These are phyloP conservation scores for Pythium monospermum DNA, from an alignment of 352 stramenopile genomes.

Conservation along the genomic window DNA sequence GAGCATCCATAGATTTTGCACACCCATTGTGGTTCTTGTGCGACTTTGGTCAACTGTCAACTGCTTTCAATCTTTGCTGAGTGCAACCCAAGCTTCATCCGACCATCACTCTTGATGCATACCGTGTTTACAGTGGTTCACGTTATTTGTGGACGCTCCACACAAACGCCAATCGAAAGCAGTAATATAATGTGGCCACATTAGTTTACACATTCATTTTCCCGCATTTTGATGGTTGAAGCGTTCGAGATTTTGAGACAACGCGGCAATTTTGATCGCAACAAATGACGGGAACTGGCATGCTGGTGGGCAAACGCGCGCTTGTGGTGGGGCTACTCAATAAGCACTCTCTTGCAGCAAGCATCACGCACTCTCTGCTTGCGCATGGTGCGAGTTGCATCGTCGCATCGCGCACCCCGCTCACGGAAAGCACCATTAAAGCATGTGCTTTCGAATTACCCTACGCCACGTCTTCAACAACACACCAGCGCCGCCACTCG, in stretches of 20 bases:
- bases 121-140: not conserved
- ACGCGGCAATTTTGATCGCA: no score
- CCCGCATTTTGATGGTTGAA: slow-evolving; percentile 22
- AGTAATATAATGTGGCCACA: no score
- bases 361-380: slow-evolving; percentile 64
- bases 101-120: slow-evolving; percentile 17
- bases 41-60: no score
- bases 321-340: slow-evolving; percentile 89
- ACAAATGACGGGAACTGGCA: not conserved
- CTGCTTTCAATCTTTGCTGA: no score
- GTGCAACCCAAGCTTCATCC: not conserved
- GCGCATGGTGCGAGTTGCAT: slow-evolving; percentile 62
- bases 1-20: slow-evolving; percentile 98
- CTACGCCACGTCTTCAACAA: not conserved
- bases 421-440: slow-evolving; percentile 41
- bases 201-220: no score
- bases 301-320: slow-evolving; percentile 61
- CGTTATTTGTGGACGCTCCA: not conserved
- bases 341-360: slow-evolving; percentile 83
- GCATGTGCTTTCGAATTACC: slow-evolving; percentile 45
- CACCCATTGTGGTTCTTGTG: slow-evolving; percentile 79
- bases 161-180: not conserved
- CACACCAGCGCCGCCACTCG: not conserved
- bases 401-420: slow-evolving; percentile 55
- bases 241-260: slow-evolving; percentile 12